Evolutionary conservation across 352 stramenopile species (phyloP).

Genomic region (Elongisporangium anandrum): DNA sequence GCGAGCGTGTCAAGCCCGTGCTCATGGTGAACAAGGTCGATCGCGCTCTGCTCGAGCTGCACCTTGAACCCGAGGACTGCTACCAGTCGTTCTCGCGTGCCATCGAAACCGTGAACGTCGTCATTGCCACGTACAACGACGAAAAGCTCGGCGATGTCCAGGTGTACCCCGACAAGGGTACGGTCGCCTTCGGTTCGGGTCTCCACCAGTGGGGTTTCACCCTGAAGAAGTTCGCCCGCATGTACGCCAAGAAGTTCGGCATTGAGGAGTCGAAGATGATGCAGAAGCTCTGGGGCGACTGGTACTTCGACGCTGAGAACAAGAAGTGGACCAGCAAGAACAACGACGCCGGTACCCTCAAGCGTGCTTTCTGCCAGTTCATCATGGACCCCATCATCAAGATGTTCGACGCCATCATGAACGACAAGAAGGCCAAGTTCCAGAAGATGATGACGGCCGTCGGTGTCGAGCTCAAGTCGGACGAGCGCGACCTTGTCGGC

Average conservation of each 20-base stretch:
- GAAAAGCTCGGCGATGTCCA: slow-evolving; percentile 95
- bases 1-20: slow-evolving; percentile 96
- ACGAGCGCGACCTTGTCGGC: slow-evolving; percentile 95
- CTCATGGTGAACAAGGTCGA: slow-evolving; percentile 99
- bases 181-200: slow-evolving; percentile 98
- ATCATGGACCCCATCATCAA: slow-evolving; percentile 99
- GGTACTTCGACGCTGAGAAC: slow-evolving; percentile 93
- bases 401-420: slow-evolving; percentile 99
- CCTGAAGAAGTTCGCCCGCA: slow-evolving; percentile 98
- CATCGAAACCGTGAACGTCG: slow-evolving; percentile 99
- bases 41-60: slow-evolving; percentile 97
- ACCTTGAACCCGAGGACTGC: slow-evolving; percentile 98
- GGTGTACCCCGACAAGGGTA: slow-evolving; percentile 98
- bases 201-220: slow-evolving; percentile 99
- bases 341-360: slow-evolving; percentile 91
- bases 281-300: slow-evolving; percentile 99
- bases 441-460: slow-evolving; percentile 97
- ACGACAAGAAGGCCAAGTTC: slow-evolving; percentile 98
- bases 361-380: slow-evolving; percentile 99
- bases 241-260: slow-evolving; percentile 99
- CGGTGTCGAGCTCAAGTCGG: slow-evolving; percentile 95
- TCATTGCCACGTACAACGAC: slow-evolving; percentile 99
- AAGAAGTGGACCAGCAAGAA: slow-evolving; percentile 97
- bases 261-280: slow-evolving; percentile 99
- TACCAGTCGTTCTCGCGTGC: slow-evolving; percentile 98